These are phyloP conservation scores for Brasilioporus rufonigricans DNA, from an alignment of 768 basidiomycete species.

Conservation along the genomic window DNA sequence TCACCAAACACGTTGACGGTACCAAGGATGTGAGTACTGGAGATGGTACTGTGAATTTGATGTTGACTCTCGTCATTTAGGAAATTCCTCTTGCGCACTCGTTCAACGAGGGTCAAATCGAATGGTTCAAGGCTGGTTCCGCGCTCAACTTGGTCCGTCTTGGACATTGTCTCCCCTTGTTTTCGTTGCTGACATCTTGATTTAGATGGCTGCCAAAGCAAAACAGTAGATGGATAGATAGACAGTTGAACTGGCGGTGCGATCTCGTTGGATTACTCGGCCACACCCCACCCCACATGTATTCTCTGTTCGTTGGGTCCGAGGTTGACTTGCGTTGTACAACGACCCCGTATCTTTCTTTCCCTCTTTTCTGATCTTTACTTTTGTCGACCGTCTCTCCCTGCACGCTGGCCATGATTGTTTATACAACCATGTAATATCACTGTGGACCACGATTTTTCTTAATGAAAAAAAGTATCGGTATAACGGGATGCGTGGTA, in stretches of 20 bases:
- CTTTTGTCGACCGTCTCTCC: not conserved
- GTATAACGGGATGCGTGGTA: conserved; percentile 3
- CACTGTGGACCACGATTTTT: conserved; percentile 9
- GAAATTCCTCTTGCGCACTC: conserved; percentile 83
- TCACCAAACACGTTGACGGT: conserved; percentile 81
- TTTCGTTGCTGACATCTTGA: conserved; percentile 1
- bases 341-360: not conserved
- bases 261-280: not conserved
- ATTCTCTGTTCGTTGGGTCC: not conserved
- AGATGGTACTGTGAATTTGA: not conserved
- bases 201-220: conserved; percentile 67
- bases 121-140: conserved; percentile 98
- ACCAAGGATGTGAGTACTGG: conserved; percentile 51
- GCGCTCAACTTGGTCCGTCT: conserved; percentile 80
- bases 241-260: not conserved
- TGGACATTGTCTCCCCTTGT: not conserved
- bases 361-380: not conserved
- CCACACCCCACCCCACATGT: conserved; percentile 1
- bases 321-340: not conserved
- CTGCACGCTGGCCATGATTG: conserved; percentile 14
- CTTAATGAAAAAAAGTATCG: conserved; percentile 4
- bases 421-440: conserved; percentile 27
- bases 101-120: conserved; percentile 97
- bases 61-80: conserved; percentile 32
- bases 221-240: conserved; percentile 37